Evolutionary conservation across 257 asterid genomes (phyloP).

Genomic region (Forsythia suspensa): DNA sequence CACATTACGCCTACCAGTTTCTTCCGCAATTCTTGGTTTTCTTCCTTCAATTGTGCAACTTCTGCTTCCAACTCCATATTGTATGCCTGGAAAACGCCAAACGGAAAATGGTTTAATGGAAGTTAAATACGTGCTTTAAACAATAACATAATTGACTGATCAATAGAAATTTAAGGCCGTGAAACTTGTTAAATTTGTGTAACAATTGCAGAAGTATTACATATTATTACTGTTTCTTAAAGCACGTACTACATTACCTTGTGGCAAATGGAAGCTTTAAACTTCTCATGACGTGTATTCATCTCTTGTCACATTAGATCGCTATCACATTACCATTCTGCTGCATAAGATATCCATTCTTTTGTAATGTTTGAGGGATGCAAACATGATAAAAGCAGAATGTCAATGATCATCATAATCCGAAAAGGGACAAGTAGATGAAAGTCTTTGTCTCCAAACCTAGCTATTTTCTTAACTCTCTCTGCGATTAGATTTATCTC

Average conservation of each 20-base stretch:
- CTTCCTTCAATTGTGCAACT: slow-evolving; percentile 89
- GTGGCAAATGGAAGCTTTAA: background rate
- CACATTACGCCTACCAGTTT: slow-evolving; percentile 52
- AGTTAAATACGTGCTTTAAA: background rate
- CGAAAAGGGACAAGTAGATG: slow-evolving; percentile 9
- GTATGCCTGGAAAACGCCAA: slow-evolving; percentile 55
- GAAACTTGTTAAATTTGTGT: slow-evolving; percentile 5
- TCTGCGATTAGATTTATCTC: background rate
- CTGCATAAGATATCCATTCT: slow-evolving; percentile 16
- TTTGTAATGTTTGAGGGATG: background rate
- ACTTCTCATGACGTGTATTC: slow-evolving; percentile 17
- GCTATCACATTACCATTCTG: slow-evolving; percentile 15
- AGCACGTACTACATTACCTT: slow-evolving; percentile 20
- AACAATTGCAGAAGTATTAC: slow-evolving; percentile 6
- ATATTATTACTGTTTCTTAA: slow-evolving; percentile 11
- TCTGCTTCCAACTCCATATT: slow-evolving; percentile 88
- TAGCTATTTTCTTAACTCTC: background rate
- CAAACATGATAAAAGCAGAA: slow-evolving; percentile 9
- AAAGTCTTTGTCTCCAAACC: background rate
- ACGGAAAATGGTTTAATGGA: background rate
- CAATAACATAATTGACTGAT: background rate
- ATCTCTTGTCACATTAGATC: slow-evolving; percentile 7
- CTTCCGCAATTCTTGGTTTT: slow-evolving; percentile 63
- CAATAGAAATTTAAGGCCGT: background rate
- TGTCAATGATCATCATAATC: slow-evolving; percentile 9